These are phyloP conservation scores for Aspergillus spinulosporus DNA, from an alignment of 2,329 filamentous ascomycete species.

Conservation along the genomic window DNA sequence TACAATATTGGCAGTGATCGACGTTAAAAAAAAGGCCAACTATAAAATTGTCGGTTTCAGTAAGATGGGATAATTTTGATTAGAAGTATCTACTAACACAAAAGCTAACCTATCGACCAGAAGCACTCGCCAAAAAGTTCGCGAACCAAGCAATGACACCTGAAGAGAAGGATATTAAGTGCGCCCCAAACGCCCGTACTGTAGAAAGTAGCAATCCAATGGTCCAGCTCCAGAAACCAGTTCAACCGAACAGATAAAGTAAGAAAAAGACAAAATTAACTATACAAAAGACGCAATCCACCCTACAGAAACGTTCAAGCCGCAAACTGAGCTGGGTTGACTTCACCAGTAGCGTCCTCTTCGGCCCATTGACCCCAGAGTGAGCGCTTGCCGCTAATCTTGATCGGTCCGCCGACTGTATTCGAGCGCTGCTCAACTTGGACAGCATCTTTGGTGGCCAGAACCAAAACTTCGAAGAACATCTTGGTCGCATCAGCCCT, in stretches of 20 bases:
- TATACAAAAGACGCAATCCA: conserved; percentile 14
- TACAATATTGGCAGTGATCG: background rate
- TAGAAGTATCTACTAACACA: conserved; percentile 11
- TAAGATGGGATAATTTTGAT: background rate
- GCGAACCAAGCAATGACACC: conserved; percentile 15
- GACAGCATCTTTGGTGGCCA: conserved; percentile 96
- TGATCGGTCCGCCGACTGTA: conserved; percentile 73
- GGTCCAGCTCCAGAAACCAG: conserved; percentile 4
- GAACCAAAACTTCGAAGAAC: conserved; percentile 96
- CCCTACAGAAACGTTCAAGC: conserved; percentile 15
- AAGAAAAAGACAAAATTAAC: conserved; percentile 8
- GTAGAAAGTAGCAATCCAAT: conserved; percentile 8
- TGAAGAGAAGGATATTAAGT: conserved; percentile 5
- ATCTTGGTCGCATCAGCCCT: conserved; percentile 96
- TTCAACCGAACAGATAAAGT: conserved; percentile 3
- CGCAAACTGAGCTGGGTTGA: conserved; percentile 34
- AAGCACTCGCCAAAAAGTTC: conserved; percentile 15
- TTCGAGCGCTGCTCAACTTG: conserved; percentile 85
- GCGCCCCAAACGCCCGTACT: conserved; percentile 10
- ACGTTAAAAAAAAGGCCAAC: background rate
- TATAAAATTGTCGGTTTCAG: background rate
- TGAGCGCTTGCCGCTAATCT: conserved; percentile 86
- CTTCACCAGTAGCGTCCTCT: conserved; percentile 53
- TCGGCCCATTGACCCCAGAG: conserved; percentile 98
- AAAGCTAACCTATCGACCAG: conserved; percentile 16